Evolutionary conservation across 768 basidiomycete genomes (phyloP).

Genomic region (Xanthoconium stramineum): DNA sequence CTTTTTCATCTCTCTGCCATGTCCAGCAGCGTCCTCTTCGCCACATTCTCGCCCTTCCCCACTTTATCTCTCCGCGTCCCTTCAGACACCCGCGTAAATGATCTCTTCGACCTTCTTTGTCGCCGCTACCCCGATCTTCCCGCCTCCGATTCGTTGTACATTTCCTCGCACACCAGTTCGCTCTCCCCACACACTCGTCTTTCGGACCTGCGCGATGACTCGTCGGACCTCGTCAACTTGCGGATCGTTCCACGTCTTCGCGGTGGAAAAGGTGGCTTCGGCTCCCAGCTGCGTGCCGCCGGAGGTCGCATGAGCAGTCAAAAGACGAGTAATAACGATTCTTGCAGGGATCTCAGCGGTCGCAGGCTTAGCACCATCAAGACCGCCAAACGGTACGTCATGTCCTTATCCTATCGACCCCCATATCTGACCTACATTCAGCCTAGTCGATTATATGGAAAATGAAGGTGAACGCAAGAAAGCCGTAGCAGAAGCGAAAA

Average conservation of each 20-base stretch:
- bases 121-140: constrained; percentile 50
- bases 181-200: constrained; percentile 32
- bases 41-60: constrained; percentile 59
- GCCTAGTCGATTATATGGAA: constrained; percentile 84
- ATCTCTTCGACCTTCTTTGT: constrained; percentile 42
- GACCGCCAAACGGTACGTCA: constrained; percentile 87
- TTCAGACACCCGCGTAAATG: constrained; percentile 37
- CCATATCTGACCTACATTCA: constrained; percentile 27
- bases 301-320: constrained; percentile 97
- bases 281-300: constrained; percentile 92
- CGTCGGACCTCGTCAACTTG: constrained; percentile 52
- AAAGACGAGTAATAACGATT: constrained; percentile 93
- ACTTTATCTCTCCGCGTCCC: constrained; percentile 49
- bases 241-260: constrained; percentile 70
- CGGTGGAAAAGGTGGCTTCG: constrained; percentile 98
- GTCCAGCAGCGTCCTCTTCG: constrained; percentile 48
- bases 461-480: constrained; percentile 78
- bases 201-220: constrained; percentile 33
- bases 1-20: too few species aligned
- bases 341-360: constrained; percentile 89
- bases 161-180: constrained; percentile 40
- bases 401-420: not conserved
- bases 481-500: constrained; percentile 72
- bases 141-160: constrained; percentile 35
- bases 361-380: constrained; percentile 90